Base-by-base conservation (phyloP, 768 basidiomycete species). In the Grammothele lineata region DNA sequence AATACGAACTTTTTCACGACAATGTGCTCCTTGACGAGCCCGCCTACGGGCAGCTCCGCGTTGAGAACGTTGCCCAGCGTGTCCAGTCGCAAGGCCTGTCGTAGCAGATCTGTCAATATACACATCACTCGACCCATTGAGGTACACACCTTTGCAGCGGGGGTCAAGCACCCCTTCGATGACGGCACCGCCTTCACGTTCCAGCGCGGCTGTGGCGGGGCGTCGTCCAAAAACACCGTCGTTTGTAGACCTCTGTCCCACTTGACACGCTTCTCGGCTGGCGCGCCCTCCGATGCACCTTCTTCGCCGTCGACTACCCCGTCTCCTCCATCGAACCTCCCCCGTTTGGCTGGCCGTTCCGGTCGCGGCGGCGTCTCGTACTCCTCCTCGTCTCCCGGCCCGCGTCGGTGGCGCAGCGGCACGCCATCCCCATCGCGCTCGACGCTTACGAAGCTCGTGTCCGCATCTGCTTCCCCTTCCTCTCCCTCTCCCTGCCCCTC, bases 311-410 rank as follows among this genome's bases (percentile, higher is more conserved):
- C 43, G 30, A 61, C 68, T 38, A 59, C 59, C 5, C 57, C 68
- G 15, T 27, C 43, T 27, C 61, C 68, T 8, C n/a, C 35, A 32
- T 62, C 71, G 33, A 74, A 61, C 43, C 66, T 63, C 17, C 67
- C 61, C 14, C 69, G 62, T 62, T 78, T 80, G 44, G 64, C 44
- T 30, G 65, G 63, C 38, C 67, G 65, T 22, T 67, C 66, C 27
- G 68, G 65, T 54, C 68, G 68, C 37, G 74, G 69, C 3, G 87
- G 87, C 10, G 85, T 86, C 57, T 75, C 73, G 55, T 88, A 89
- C 49, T 88, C 87, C 56, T 84, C 88, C 22, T 89, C 87, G 21
- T 92, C 89, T 2, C 89, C 90, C 4, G 88, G 77, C 2, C 82
- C 89, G 57, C 81, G 69, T 43, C 62, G 66, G 66, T 89, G 85